Evolutionary conservation across 2,329 filamentous ascomycete genomes (phyloP).

Genomic region (Aspergillus hiratsukae): DNA sequence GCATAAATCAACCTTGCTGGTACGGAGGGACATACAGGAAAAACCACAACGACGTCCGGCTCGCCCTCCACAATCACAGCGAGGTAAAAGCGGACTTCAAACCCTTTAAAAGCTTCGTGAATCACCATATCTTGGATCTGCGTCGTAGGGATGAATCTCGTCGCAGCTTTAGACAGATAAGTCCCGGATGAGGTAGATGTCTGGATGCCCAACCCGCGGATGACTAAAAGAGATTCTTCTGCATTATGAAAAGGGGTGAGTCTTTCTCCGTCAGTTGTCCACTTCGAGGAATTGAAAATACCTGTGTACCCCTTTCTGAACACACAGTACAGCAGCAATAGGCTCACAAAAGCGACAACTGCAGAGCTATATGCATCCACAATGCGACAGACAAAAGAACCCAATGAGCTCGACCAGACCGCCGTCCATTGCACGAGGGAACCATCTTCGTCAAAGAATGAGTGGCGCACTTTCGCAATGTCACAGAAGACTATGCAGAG

Average conservation of each 20-base stretch:
- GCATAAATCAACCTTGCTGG: background rate
- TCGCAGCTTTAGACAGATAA: slow-evolving; percentile 59
- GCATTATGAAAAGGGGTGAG: slow-evolving; percentile 25
- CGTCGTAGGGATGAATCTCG: slow-evolving; percentile 82
- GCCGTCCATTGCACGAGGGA: slow-evolving; percentile 24
- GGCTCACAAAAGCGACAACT: slow-evolving; percentile 37
- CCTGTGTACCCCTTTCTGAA: slow-evolving; percentile 49
- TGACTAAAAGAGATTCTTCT: slow-evolving; percentile 81
- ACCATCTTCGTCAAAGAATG: slow-evolving; percentile 24
- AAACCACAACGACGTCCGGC: slow-evolving; percentile 87
- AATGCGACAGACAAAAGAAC: slow-evolving; percentile 29
- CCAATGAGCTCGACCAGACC: slow-evolving; percentile 32
- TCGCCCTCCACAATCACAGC: slow-evolving; percentile 87
- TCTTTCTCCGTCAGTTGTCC: slow-evolving; percentile 11
- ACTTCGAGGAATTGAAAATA: slow-evolving; percentile 23
- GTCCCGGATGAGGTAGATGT: slow-evolving; percentile 68
- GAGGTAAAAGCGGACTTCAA: slow-evolving; percentile 85
- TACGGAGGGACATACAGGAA: slow-evolving; percentile 56
- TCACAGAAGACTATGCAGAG: slow-evolving; percentile 36
- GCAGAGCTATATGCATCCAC: slow-evolving; percentile 40
- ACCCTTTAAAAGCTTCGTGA: slow-evolving; percentile 89
- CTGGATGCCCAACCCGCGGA: slow-evolving; percentile 86
- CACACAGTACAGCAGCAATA: slow-evolving; percentile 41
- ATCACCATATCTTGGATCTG: slow-evolving; percentile 91
- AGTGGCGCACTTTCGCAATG: slow-evolving; percentile 29